Conservation (phyloP, 1,139 yeast species). For the Blastobotrys illinoisensis region DNA sequence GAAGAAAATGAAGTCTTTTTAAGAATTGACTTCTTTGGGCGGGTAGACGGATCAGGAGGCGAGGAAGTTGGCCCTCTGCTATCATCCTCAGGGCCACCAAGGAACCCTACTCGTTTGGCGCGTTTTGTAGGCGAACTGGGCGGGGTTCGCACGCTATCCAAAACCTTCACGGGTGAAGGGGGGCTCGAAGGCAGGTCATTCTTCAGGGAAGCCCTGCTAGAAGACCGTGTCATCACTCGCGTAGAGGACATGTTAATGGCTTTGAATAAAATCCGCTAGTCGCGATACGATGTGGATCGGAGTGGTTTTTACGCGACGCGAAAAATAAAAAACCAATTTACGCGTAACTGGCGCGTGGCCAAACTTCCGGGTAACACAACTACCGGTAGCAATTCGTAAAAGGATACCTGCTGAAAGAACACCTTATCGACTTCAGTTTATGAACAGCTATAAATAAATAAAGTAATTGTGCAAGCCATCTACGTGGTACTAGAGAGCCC, state of each 20-base stretch:
- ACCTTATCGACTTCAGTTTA: no score
- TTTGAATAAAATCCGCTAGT: background rate
- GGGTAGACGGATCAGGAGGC: constrained; percentile 10
- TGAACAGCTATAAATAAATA: background rate
- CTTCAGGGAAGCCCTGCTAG: background rate
- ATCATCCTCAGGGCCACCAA: background rate
- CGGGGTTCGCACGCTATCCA: background rate
- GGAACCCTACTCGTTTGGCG: background rate
- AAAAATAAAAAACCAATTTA: background rate
- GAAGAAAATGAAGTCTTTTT: constrained; percentile 7
- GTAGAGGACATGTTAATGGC: background rate
- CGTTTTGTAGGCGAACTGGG: background rate
- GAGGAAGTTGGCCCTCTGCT: constrained; percentile 7
- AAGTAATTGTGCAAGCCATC: no score
- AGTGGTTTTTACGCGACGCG: background rate
- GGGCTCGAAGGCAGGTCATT: background rate
- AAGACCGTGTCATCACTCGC: background rate
- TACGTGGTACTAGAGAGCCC: no score
- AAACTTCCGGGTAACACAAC: background rate
- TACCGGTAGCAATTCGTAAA: no score
- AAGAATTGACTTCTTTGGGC: constrained; percentile 12
- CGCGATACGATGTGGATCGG: background rate
- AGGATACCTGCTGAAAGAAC: no score
- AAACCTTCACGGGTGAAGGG: background rate
- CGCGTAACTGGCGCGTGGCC: background rate